Evolutionary conservation across 805 yeast genomes (phyloP), one percentile per base, ranked within the genome.

Genomic region (Zygosaccharomyces pseudorouxii): DNA sequence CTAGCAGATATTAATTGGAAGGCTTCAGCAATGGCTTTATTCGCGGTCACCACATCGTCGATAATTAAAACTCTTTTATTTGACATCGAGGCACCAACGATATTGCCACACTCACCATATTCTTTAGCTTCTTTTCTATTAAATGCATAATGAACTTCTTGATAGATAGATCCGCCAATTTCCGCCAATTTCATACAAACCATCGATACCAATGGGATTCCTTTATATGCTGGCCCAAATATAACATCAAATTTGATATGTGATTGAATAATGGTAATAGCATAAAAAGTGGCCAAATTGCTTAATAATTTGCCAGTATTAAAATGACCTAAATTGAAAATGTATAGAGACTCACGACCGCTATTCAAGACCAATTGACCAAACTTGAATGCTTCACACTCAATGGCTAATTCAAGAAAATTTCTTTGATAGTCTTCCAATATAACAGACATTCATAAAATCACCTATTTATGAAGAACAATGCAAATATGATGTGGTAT

Each of bases 221-320:
- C 99, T 72, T 93, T 93, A 71, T 93, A 92, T 23, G 99, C 99
- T 8, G 99, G 98, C 5, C 99, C 99, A 64, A 92, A 92, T 47
- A 93, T 72, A 36, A 93, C 82, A 62, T 92, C 98, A 59, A 92
- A 90, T 65, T 89, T 84, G 44, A 92, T 63, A 4, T 85, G 90
- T 0, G 92, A 78, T 41, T 78, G 81, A 57, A 90, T 82, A 55
- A 92, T 90, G 23, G 96, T 86, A 49, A 79, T 76, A 28, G 99
- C 98, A 63, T 89, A 93, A 5, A 96, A 84, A 5, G 84, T 78
- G 18, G 96, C 97, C 57, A 92, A 74, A 36, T 82, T 80, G 14
- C 88, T 79, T 52, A 92, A 74, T 49, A 85, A 76, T 55, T 77
- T 78, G 31, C 96, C 97, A 7, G 88, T 80, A 69, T 78, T 79